Evolutionary conservation across 2,329 filamentous ascomycete species (phyloP), one percentile per base, ranked within the genome.

Genomic region (Elsinoe perseae): DNA sequence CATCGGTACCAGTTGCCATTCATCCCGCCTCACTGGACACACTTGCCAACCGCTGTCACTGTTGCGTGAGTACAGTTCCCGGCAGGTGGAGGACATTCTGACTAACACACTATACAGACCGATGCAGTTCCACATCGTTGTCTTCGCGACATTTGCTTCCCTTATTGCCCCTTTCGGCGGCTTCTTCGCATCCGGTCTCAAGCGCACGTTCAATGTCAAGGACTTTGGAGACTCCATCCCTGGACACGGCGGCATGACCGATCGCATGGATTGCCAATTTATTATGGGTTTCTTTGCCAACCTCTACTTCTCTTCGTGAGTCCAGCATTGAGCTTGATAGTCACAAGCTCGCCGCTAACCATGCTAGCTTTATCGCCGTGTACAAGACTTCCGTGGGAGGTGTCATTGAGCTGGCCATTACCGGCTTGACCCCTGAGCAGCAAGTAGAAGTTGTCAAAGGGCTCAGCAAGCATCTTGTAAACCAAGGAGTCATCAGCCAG

Each of bases 141-240:
- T 89, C 54, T 85, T 97, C 65, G 89, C 89, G 14, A 90, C 90
- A 0, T 98, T 98, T 66, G 93, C 93, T 46, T 97, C 92, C 3
- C 80, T 98, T 34, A 95, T 98, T 65, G 93, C 93, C 7, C 93
- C 93, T 2, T 98, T 98, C 66, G 93, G 93, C 57, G 93, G 93
- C 27, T 98, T 98, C 80, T 98, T 98, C 69, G 93, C 93, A 3
- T 96, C 91, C 2, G 93, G 93, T 0, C 80, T 98, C 57, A 98
- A 98, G 81, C 88, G 93, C 27, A 96, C 92, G 3, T 98, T 98
- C 77, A 97, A 98, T 77, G 95, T 98, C 79, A 98, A 98, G 79
- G 93, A 98, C 75, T 98, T 98, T 74, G 93, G 93, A 63, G 89
- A 98, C 72, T 95, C 90, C 1, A 98, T 98, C 64, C 93, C 93